phyloP scores from a whole-genome alignment of 192 early-diverging fungal species.

The Spinellus fusiger region DNA sequence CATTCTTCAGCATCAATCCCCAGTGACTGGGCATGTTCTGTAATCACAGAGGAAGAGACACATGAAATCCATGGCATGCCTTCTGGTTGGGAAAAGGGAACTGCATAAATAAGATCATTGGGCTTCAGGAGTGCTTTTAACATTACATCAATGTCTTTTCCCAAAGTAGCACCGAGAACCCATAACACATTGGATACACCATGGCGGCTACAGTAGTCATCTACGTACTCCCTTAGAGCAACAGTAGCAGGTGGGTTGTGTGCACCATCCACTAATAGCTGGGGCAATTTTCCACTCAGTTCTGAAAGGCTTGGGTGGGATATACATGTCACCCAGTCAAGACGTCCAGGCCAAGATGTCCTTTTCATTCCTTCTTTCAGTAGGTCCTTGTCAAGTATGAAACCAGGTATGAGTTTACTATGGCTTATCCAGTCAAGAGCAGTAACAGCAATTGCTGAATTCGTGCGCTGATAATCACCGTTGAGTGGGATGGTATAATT shows the following conservation, averaged over 20 bases:
- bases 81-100: conserved; percentile 68
- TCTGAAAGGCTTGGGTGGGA: conserved; percentile 5
- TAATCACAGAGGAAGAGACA: conserved; percentile 42
- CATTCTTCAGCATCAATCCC: conserved; percentile 16
- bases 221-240: conserved; percentile 63
- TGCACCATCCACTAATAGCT: conserved; percentile 83
- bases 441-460: conserved; percentile 68
- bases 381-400: conserved; percentile 20
- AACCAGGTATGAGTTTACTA: neutral
- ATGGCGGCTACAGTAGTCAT: conserved; percentile 21
- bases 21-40: conserved; percentile 8
- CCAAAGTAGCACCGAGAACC: conserved; percentile 70
- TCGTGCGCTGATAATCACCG: conserved; percentile 77
- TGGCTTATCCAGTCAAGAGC: conserved; percentile 37
- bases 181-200: conserved; percentile 48
- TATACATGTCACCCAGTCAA: conserved; percentile 53
- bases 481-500: conserved; percentile 52
- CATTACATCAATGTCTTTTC: conserved; percentile 59
- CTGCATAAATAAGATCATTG: conserved; percentile 60
- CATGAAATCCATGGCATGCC: conserved; percentile 86
- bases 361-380: conserved; percentile 59
- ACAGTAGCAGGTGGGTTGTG: conserved; percentile 76
- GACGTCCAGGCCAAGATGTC: conserved; percentile 78
- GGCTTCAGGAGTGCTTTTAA: conserved; percentile 49
- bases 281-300: conserved; percentile 15